Evolutionary conservation across 2,329 filamentous ascomycete genomes (phyloP).

Genomic region (Cladosporium sp.): DNA sequence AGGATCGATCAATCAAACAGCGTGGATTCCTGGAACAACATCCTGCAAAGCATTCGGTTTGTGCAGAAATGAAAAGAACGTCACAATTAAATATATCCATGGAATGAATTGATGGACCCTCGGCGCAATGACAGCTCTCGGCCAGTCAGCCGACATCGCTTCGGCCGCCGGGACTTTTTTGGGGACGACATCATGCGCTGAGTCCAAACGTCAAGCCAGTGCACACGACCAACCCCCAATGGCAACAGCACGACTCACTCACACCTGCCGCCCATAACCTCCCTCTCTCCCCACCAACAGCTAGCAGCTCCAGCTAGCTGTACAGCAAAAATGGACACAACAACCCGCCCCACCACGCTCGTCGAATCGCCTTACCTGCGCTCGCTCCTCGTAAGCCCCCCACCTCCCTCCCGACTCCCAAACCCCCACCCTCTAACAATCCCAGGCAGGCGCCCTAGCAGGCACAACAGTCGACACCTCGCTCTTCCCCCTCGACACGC

Average conservation of each 20-base stretch:
- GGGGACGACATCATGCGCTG: too few species aligned
- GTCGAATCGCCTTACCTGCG: constrained; percentile 43
- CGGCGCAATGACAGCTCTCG: too few species aligned
- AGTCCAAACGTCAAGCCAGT: neutral
- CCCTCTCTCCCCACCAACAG: neutral
- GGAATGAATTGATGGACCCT: too few species aligned
- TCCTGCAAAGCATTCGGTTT: too few species aligned
- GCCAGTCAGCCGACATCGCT: too few species aligned
- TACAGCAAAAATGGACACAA: constrained; percentile 1
- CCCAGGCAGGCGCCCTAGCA: constrained; percentile 75
- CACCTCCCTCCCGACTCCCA: constrained; percentile 1
- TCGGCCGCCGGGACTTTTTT: too few species aligned
- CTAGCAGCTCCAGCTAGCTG: neutral
- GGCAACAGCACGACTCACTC: neutral
- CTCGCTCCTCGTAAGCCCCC: constrained; percentile 38
- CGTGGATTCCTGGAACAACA: too few species aligned
- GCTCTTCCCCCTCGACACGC: constrained; percentile 94
- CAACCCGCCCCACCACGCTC: constrained; percentile 7
- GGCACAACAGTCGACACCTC: constrained; percentile 95
- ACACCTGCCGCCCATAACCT: neutral
- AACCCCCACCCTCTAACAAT: constrained; percentile 12
- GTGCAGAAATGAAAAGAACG: too few species aligned
- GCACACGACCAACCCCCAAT: constrained; percentile 4
- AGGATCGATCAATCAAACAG: too few species aligned
- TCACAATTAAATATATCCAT: too few species aligned